A percentile compares a stretch with the other conserved stretches of the same genome.
Conservation (phyloP, 2,329 filamentous ascomycete species). For the Trichophyton rubrum region DNA sequence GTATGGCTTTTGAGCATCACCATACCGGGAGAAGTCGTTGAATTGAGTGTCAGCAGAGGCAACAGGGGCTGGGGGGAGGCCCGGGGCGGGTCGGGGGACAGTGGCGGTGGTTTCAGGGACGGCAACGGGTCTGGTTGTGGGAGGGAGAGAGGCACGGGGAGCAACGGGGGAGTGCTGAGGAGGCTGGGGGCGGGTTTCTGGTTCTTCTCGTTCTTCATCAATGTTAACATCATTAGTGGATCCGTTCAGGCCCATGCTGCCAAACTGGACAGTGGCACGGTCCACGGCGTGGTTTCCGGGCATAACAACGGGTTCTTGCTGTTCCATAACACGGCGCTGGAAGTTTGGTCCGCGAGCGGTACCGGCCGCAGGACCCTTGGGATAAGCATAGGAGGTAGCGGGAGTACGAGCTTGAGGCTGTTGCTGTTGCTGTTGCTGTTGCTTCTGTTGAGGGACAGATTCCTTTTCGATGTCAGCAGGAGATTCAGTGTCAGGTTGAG, state of each 20-base stretch:
- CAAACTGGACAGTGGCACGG: conserved; percentile 86
- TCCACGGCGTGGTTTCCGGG: conserved; percentile 92
- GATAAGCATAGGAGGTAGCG: conserved; percentile 35
- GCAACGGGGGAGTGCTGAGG: conserved; percentile 84
- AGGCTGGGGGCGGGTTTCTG: conserved; percentile 85
- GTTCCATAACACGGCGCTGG: conserved; percentile 77
- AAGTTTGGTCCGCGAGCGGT: conserved; percentile 61
- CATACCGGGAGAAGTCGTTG: conserved; percentile 43
- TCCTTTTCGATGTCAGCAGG: conserved; percentile 35
- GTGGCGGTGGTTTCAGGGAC: conserved; percentile 34
- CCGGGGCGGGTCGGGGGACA: conserved; percentile 48
- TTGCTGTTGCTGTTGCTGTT: conserved; percentile 44
- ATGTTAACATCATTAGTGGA: conserved; percentile 62
- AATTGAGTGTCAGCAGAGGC: conserved; percentile 32
- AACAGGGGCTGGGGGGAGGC: conserved; percentile 45
- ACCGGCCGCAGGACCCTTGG: conserved; percentile 62
- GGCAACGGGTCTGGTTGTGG: conserved; percentile 35
- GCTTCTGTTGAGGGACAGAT: conserved; percentile 66
- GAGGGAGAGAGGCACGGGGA: conserved; percentile 76
- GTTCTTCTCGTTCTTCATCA: conserved; percentile 87
- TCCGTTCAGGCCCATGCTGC: conserved; percentile 80
- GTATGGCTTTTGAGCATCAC: conserved; percentile 62
- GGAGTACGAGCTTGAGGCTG: conserved; percentile 54
- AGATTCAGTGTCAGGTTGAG: conserved; percentile 31
- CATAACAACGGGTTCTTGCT: conserved; percentile 97